phyloP scores from a whole-genome alignment of 257 asterid species.

The Dorcoceras hygrometricum region DNA sequence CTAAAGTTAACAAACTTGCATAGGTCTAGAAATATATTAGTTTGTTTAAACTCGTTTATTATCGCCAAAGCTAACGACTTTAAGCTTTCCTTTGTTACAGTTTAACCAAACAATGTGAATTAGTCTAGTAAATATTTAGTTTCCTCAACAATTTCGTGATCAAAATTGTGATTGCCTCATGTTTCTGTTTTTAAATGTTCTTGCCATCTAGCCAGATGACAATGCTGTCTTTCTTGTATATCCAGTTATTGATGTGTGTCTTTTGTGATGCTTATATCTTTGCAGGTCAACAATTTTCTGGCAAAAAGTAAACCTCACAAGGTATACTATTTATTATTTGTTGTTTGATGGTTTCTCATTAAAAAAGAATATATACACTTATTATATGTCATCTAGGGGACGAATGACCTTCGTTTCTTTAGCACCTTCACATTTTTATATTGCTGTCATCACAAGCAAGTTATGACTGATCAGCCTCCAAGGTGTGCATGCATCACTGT shows the following conservation, averaged over 20 bases:
- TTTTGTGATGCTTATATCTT: slow-evolving; percentile 25
- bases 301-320: slow-evolving; percentile 79
- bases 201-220: slow-evolving; percentile 21
- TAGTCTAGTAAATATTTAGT: background rate
- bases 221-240: slow-evolving; percentile 1
- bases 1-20: background rate
- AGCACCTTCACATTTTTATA: background rate
- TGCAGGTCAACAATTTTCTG: slow-evolving; percentile 77
- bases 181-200: background rate
- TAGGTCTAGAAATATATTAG: background rate
- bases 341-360: slow-evolving; percentile 2
- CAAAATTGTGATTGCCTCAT: background rate
- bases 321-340: slow-evolving; percentile 42
- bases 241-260: too few species aligned
- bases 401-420: background rate
- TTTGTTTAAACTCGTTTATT: background rate
- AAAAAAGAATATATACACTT: background rate
- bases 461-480: background rate
- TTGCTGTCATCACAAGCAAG: background rate
- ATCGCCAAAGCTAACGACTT: background rate
- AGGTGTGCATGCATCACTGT: background rate
- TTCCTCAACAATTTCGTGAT: slow-evolving; percentile 3
- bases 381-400: too few species aligned
- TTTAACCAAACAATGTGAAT: too few species aligned
- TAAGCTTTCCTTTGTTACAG: slow-evolving; percentile 4